A percentile compares a stretch with the other conserved stretches of the same genome.
These are phyloP conservation scores for Hansfordia pulvinata DNA, from an alignment of 2,329 filamentous ascomycete species.

Conservation along the genomic window DNA sequence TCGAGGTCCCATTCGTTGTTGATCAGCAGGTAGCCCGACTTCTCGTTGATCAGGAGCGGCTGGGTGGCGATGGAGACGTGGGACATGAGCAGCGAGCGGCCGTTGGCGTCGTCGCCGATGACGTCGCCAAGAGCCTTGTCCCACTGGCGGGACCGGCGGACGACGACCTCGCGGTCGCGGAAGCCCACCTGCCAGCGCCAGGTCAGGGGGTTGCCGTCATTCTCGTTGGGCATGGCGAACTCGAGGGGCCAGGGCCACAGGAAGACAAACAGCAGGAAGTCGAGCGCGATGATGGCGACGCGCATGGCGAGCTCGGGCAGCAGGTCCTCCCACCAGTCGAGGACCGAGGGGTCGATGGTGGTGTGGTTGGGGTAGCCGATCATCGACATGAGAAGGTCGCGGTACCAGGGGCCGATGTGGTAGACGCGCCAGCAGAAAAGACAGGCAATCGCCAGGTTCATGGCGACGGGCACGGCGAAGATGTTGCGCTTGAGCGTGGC, in stretches of 20 bases:
- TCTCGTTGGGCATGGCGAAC: conserved; percentile 46
- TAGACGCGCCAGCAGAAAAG: conserved; percentile 58
- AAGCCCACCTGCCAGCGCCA: conserved; percentile 74
- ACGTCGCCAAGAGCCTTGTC: conserved; percentile 43
- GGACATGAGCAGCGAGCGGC: conserved; percentile 43
- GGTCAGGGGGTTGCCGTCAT: conserved; percentile 44
- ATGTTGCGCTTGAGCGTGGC: conserved; percentile 65
- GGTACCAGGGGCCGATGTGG: conserved; percentile 60
- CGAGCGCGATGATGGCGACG: conserved; percentile 53
- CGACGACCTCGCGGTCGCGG: conserved; percentile 64
- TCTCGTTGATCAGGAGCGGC: conserved; percentile 51
- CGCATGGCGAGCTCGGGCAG: conserved; percentile 43
- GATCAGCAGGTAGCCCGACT: conserved; percentile 82
- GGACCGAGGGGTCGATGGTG: conserved; percentile 44
- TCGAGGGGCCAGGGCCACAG: conserved; percentile 62
- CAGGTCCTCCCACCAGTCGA: conserved; percentile 40
- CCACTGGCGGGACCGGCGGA: conserved; percentile 66
- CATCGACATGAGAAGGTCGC: conserved; percentile 46
- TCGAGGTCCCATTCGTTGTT: conserved; percentile 80
- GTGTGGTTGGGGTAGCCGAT: conserved; percentile 54
- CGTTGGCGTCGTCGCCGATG: conserved; percentile 30
- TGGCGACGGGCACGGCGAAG: conserved; percentile 63
- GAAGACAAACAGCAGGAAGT: conserved; percentile 56
- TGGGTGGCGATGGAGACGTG: conserved; percentile 57
- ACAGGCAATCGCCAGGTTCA: conserved; percentile 56